Base-by-base conservation (phyloP, 306 rosid genomes). In the Vicia sativa region DNA sequence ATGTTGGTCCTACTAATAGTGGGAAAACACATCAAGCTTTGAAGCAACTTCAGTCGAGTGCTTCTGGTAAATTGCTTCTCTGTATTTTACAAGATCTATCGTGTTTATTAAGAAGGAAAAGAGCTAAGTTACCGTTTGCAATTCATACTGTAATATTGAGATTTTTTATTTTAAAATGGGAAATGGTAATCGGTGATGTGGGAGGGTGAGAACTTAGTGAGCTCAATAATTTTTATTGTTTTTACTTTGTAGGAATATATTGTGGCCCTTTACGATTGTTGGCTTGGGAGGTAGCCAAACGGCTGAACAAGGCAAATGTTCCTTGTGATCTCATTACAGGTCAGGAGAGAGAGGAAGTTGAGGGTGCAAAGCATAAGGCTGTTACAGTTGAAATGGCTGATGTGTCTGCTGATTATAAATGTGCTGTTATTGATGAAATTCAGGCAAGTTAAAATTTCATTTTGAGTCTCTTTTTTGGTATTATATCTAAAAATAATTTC, bases 311-410 rank as follows among this genome's bases (percentile, higher is more conserved):
- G 86, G 99, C 84, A 61, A 87, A 88, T 11, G 88, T 93, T 70
- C 96, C 90, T 26, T 93, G 97, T 71, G 83, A 90, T 73, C 88
- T 93, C 61, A 71, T 93, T 63, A 93, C 96, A 2, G 97, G 99
- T 76, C 97, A 90, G 74, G 99, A 93, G 77, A 86, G 86, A 80
- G 97, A 86, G 25, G 87, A 86, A 80, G 80, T 83, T 62, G 96
- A 90, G 10, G 95, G 96, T 74, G 97, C 99, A 38, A 85, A 83
- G 15, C 97, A 93, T 77, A 88, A 62, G 87, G 85, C 97, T 70
- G 96, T 82, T 70, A 93, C 96, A 21, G 97, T 93, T 83, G 99
- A 93, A 80, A 93, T 93, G 97, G 99, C 96, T 74, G 95, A 88
- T 74, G 90, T 93, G 73, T 75, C 90, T 38, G 68, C 90, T 45